These are phyloP conservation scores for Acorus calamus DNA, from an alignment of 106 monocot species.

Conservation along the genomic window DNA sequence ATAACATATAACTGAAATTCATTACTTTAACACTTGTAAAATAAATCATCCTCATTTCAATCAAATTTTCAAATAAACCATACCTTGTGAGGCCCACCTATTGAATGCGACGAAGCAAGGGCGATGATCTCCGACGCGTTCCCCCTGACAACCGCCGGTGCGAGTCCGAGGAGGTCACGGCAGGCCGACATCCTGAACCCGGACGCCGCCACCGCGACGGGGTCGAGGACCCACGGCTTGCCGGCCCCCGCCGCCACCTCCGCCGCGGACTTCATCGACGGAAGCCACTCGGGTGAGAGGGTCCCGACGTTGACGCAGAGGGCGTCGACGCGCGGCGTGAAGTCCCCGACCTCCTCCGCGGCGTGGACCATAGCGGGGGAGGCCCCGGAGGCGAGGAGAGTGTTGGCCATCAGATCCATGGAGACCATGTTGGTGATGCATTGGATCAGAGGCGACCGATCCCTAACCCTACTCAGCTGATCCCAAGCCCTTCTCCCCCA, in stretches of 20 bases:
- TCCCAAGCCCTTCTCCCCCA: slow-evolving; percentile 48
- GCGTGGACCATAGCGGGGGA: slow-evolving; percentile 93
- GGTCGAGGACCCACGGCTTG: slow-evolving; percentile 88
- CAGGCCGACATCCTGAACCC: slow-evolving; percentile 63
- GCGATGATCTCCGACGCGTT: slow-evolving; percentile 81
- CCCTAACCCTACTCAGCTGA: slow-evolving; percentile 38
- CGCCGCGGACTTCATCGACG: slow-evolving; percentile 68
- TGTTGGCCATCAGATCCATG: slow-evolving; percentile 87
- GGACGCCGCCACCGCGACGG: slow-evolving; percentile 76
- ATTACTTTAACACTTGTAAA: too few relatives aligned
- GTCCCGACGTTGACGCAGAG: slow-evolving; percentile 82
- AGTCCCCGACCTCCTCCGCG: slow-evolving; percentile 58
- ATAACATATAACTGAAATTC: too few relatives aligned
- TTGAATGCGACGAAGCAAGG: slow-evolving; percentile 17
- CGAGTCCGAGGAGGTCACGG: slow-evolving; percentile 26
- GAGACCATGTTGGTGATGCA: slow-evolving; percentile 93
- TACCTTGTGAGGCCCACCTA: too few relatives aligned
- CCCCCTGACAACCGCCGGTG: slow-evolving; percentile 60
- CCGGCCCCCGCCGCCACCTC: slow-evolving; percentile 15
- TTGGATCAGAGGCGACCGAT: slow-evolving; percentile 57
- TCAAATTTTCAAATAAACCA: too few relatives aligned
- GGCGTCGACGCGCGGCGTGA: slow-evolving; percentile 59
- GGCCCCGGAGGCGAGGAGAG: slow-evolving; percentile 74
- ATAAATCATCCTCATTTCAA: too few relatives aligned
- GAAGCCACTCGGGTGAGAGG: slow-evolving; percentile 56